These are phyloP conservation scores for Zychaea mexicana DNA, from an alignment of 371 early-diverging fungal species.

Conservation along the genomic window DNA sequence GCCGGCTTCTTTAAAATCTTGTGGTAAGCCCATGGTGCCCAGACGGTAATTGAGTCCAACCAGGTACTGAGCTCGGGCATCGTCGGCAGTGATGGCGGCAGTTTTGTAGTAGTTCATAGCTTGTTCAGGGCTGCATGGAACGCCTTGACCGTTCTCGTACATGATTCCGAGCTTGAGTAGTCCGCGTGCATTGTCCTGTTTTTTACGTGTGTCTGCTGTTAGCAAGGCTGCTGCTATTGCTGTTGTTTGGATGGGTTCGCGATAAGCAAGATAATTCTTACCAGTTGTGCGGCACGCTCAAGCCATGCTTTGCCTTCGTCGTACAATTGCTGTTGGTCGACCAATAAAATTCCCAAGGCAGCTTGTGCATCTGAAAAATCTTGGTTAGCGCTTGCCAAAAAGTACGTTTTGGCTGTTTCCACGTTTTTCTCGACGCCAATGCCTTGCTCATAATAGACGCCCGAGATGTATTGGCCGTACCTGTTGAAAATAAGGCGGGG, in stretches of 20 bases:
- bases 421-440: conserved; percentile 30
- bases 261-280: conserved; percentile 12
- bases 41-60: conserved; percentile 45
- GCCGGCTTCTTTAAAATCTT: conserved; percentile 38
- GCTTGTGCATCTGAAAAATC: conserved; percentile 50
- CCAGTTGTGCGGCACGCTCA: conserved; percentile 39
- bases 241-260: not conserved
- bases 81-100: conserved; percentile 29
- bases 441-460: conserved; percentile 49
- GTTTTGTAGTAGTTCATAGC: conserved; percentile 41
- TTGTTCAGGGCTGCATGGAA: conserved; percentile 25
- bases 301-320: conserved; percentile 43
- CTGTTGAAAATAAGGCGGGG: conserved; percentile 16
- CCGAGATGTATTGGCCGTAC: conserved; percentile 49
- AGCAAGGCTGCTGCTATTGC: too few relatives aligned
- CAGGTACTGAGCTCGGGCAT: conserved; percentile 42
- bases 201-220: not conserved
- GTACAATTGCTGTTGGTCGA: conserved; percentile 26
- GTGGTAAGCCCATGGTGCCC: conserved; percentile 30
- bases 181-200: conserved; percentile 41
- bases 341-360: conserved; percentile 40
- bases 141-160: conserved; percentile 44
- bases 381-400: conserved; percentile 38
- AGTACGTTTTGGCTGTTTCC: conserved; percentile 33
- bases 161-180: conserved; percentile 44